Evolutionary conservation across 352 stramenopile genomes (phyloP), one percentile per base, ranked within the genome.

Genomic region (Globisporangium viniferum): DNA sequence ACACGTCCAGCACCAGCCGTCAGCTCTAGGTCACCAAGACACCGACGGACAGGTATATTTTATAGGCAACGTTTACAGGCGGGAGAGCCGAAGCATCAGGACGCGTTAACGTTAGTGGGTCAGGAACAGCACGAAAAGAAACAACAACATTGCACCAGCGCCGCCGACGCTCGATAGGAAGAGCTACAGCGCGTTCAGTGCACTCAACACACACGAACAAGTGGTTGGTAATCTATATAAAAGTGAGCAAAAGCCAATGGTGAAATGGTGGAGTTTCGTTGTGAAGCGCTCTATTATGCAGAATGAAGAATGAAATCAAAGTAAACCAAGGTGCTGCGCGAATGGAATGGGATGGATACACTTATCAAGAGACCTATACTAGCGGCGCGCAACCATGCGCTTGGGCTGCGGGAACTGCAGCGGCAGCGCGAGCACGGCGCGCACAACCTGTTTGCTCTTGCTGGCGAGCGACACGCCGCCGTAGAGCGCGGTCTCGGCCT

Each of bases 361-460:
- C 35, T 41, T 41, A 8, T 7, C 35, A 41, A 41, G 10, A 41
- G 35, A 14, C 10, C 33, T 39, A 46, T n/a, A 15, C 61, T 72
- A 74, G 56, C 69, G 69, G 56, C 69, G 64, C 7, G 59, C 73
- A n/a, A 73, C 81, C 27, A 84, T 81, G 60, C 84, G 83, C 66
- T 93, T 95, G 22, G 76, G 75, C 48, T 74, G 62, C 46, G 88
- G 88, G 67, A 95, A 95, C 62, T 90, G 83, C 36, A 95, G 77
- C 63, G 88, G 88, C 69, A 95, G 75, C 22, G 85, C 78, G 41
- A 95, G 78, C 63, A 95, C 85, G 4, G 78, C 86, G 48, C 88
- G 86, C 35, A 79, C 49, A 46, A 84, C 76, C 67, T 82, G 76
- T 69, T 95, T 95, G 79, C 91, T 91, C 67, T 79, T 87, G 27